These are phyloP conservation scores for Globisporangium lucens DNA, from an alignment of 352 stramenopile species.

Conservation along the genomic window DNA sequence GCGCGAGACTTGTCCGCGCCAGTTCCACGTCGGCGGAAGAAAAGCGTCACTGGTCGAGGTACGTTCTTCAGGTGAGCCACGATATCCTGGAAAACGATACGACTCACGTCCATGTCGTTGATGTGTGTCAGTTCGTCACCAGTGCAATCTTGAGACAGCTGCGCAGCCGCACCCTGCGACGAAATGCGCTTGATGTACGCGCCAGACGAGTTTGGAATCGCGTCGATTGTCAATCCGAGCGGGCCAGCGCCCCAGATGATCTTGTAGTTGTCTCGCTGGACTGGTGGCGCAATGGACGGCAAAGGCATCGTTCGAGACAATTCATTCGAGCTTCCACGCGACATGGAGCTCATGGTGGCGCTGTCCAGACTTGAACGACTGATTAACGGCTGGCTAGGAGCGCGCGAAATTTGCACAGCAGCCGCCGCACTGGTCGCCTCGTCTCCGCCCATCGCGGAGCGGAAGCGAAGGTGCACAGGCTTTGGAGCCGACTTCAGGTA, in stretches of 20 bases:
- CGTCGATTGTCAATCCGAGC: slow-evolving; percentile 80
- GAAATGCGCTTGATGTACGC: slow-evolving; percentile 86
- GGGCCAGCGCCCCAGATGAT: slow-evolving; percentile 75
- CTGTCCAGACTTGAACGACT: slow-evolving; percentile 13
- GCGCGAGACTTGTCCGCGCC: slow-evolving; percentile 21
- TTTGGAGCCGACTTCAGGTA: slow-evolving; percentile 82
- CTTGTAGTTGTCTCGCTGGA: slow-evolving; percentile 57
- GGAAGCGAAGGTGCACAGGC: slow-evolving; percentile 71
- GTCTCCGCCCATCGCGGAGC: slow-evolving; percentile 39
- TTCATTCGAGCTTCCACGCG: slow-evolving; percentile 9
- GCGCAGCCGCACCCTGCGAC: slow-evolving; percentile 59
- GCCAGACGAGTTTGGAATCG: slow-evolving; percentile 44
- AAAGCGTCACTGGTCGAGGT: slow-evolving; percentile 74
- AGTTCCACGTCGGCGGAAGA: slow-evolving; percentile 47
- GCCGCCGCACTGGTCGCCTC: slow-evolving; percentile 17
- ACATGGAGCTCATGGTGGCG: slow-evolving; percentile 3
- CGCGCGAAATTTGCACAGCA: slow-evolving; percentile 21
- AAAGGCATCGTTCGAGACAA: slow-evolving; percentile 25
- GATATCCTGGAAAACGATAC: slow-evolving; percentile 73
- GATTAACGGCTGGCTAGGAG: slow-evolving; percentile 13
- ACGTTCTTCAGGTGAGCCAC: slow-evolving; percentile 76
- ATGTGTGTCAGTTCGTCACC: slow-evolving; percentile 82
- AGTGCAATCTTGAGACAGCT: slow-evolving; percentile 77
- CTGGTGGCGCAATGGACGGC: slow-evolving; percentile 10
- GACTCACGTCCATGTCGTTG: slow-evolving; percentile 82